Conservation (phyloP, 169 alveolate species). For the Cryptosporidium ryanae region DNA sequence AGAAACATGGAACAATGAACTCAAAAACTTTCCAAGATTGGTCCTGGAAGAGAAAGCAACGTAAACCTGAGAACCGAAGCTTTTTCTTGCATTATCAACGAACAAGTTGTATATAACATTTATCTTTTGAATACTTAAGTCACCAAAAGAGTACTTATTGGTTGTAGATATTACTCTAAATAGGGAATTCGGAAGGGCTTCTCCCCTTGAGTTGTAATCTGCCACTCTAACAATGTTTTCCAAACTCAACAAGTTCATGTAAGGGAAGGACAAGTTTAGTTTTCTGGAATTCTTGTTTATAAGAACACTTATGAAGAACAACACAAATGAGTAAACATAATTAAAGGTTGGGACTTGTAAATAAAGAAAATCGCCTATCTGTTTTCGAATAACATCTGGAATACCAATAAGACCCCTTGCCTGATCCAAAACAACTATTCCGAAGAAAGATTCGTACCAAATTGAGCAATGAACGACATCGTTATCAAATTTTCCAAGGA, state of each 20-base stretch:
- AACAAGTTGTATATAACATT: background rate
- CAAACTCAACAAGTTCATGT: constrained; percentile 1
- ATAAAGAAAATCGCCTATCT: background rate
- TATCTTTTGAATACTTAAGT: background rate
- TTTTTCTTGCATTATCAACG: background rate
- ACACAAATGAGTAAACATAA: constrained; percentile 23
- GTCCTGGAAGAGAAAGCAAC: background rate
- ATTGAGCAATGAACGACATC: background rate
- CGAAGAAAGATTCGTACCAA: constrained; percentile 34
- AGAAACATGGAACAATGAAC: background rate
- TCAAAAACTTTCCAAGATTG: background rate
- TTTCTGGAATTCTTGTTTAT: background rate
- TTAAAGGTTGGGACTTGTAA: constrained; percentile 18
- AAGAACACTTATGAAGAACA: constrained; percentile 10
- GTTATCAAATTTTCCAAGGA: background rate
- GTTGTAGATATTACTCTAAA: background rate
- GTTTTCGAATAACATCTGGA: background rate
- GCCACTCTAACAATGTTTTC: constrained; percentile 19
- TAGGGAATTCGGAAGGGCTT: constrained; percentile 22
- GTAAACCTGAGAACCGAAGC: background rate
- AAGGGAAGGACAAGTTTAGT: constrained; percentile 17
- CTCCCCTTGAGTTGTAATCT: background rate
- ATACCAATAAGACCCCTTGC: constrained; percentile 57
- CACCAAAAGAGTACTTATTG: constrained; percentile 22
- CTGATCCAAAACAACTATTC: constrained; percentile 3